Base-by-base conservation (phyloP, 768 basidiomycete genomes). In the Rickenella mellea region DNA sequence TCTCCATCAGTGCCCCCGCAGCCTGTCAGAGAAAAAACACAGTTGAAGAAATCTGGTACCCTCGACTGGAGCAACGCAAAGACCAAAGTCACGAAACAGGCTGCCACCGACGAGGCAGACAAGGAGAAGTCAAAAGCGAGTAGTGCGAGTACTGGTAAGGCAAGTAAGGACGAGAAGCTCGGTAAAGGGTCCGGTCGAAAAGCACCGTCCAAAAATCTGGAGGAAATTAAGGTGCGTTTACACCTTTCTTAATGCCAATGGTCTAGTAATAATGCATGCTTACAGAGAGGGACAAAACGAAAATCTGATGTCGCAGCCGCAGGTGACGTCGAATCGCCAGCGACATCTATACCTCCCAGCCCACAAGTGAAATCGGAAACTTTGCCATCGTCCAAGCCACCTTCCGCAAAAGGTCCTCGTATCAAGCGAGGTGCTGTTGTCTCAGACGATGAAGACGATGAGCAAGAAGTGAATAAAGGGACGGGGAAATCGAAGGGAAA, bases 381-480 rank as follows among this genome's bases (percentile, higher is more conserved):
- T 17, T 20, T 36, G 9, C 37, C 38, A 2, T n/a, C n/a, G n/a
- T n/a, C n/a, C n/a, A n/a, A n/a, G n/a, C n/a, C n/a, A n/a, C n/a
- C n/a, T n/a, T n/a, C 10, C 14, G 49, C 50, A 37, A 33, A 40
- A 20, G 48, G 50, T 29, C 43, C 40, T 21, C 22, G 40, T 26
- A 52, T 74, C 28, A 71, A 70, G 52, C 74, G 67, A 38, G 66
- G 65, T 3, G 64, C 70, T 15, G 51, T 80, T 8, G 32, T 78
- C 11, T 83, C 81, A 0, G 83, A 85, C 42, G 75, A 78, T 3
- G 78, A 80, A 20, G 80, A 75, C 12, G 67, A 74, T 0, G 68
- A 69, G 10, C 60, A 51, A 12, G 51, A 56, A 27, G 48, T 57
- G 8, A 45, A 55, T 27, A 50, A 60, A 53, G 30, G 57, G 32